Evolutionary conservation across 2,329 filamentous ascomycete genomes (phyloP), one percentile per base, ranked within the genome.

Genomic region (Drechslera avenae): DNA sequence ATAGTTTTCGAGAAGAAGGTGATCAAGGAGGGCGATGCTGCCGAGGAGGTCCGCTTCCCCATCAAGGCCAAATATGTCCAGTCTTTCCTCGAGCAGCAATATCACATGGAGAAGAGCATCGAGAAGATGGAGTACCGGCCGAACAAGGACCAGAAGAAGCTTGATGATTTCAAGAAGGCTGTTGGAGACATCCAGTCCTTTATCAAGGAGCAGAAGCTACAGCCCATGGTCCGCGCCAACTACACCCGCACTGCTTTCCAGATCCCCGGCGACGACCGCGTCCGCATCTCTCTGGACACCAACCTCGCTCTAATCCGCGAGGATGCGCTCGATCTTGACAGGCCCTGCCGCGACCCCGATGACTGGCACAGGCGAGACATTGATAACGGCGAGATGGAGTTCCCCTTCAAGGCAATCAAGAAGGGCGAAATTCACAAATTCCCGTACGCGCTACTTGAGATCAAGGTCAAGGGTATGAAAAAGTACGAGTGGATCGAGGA

Each of bases 51-150:
- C 62, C 86, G 86, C 61, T 89, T 97, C 64, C 79, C 84, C 17
- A 89, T 97, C 75, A 99, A 99, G 78, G 89, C 92, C 68, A 97
- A 97, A 73, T 96, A 97, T 70, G 82, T 97, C 55, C 87, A 92
- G 72, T 81, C 86, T 1, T 97, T 96, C 75, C 83, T 99, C 45
- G 85, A 89, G 43, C 91, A 89, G 40, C 84, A 94, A 59, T 96
- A 97, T 75, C 86, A 89, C 65, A 89, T 96, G 85, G 93, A 97
- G 73, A 97, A 96, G 81, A 87, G 85, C 46, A 79, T 96, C 21
- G 81, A 89, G 63, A 96, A 96, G 78, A 88, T 97, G 81, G 76
- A 83, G 62, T 88, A 91, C 74, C 84, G 90, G 35, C 85, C 88
- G 59, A 87, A 88, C 46, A 83, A 86, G 52, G 82, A 86, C 41